A percentile compares a stretch with the other conserved stretches of the same genome.
Evolutionary conservation across 2,329 filamentous ascomycete genomes (phyloP).

Genomic region (Nemania serpens): DNA sequence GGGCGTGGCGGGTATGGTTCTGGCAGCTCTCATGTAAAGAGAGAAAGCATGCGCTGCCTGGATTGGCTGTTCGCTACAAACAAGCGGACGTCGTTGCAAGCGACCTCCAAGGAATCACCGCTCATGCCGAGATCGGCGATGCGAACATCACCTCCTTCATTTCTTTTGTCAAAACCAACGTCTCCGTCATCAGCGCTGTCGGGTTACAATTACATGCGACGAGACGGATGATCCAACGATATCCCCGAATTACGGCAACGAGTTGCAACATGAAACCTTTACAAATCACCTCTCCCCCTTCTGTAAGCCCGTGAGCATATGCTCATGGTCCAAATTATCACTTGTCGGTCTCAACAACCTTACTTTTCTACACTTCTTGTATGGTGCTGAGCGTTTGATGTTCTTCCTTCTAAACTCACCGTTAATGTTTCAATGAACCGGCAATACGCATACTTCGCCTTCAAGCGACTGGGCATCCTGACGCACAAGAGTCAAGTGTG

Average conservation of each 20-base stretch:
- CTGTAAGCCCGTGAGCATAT: conserved; percentile 27
- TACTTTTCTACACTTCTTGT: conserved; percentile 29
- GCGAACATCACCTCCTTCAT: conserved; percentile 37
- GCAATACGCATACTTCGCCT: conserved; percentile 27
- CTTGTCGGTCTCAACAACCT: conserved; percentile 34
- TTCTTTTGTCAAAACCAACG: conserved; percentile 43
- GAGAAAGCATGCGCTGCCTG: conserved; percentile 8
- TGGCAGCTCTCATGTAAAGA: conserved; percentile 56
- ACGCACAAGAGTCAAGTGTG: conserved; percentile 3
- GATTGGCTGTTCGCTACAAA: conserved; percentile 18
- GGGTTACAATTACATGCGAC: conserved; percentile 38
- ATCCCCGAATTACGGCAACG: conserved; percentile 32
- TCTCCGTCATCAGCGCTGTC: conserved; percentile 36
- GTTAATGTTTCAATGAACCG: conserved; percentile 43
- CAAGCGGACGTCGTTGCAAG: conserved; percentile 6
- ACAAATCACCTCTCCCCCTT: conserved; percentile 29
- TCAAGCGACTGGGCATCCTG: conserved; percentile 9
- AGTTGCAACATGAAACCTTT: conserved; percentile 25
- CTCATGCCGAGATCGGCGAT: conserved; percentile 34
- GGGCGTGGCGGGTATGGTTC: conserved; percentile 56
- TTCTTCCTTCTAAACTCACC: conserved; percentile 25
- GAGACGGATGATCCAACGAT: conserved; percentile 37
- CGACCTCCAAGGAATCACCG: conserved; percentile 17
- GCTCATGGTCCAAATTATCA: conserved; percentile 25
- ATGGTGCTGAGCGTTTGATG: conserved; percentile 41